A percentile compares a stretch with the other conserved stretches of the same genome.
These are phyloP conservation scores for Hippophae tibetana DNA, from an alignment of 306 rosid species.

Conservation along the genomic window DNA sequence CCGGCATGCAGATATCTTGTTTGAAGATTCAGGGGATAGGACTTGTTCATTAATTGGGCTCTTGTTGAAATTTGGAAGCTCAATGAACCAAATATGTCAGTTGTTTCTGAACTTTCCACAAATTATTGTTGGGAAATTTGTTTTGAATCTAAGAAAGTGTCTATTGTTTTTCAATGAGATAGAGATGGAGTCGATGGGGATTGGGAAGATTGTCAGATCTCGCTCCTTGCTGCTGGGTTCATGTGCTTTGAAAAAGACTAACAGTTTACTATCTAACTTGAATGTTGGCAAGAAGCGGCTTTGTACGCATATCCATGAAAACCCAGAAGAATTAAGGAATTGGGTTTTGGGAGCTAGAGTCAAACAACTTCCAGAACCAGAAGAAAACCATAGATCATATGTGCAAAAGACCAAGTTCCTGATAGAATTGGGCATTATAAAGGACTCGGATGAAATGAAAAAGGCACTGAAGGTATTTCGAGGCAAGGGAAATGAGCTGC, in stretches of 20 bases:
- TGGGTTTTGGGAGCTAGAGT: slow-evolving; percentile 48
- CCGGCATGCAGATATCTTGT: slow-evolving; percentile 39
- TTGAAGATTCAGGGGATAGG: slow-evolving; percentile 56
- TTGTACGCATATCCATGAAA: slow-evolving; percentile 35
- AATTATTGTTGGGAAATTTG: slow-evolving; percentile 32
- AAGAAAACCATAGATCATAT: slow-evolving; percentile 16
- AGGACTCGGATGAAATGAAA: slow-evolving; percentile 39
- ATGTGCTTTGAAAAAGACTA: slow-evolving; percentile 39
- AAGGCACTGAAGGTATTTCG: slow-evolving; percentile 34
- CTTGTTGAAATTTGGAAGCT: slow-evolving; percentile 48
- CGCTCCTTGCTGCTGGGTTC: slow-evolving; percentile 48
- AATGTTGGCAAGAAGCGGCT: slow-evolving; percentile 61
- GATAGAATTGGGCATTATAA: slow-evolving; percentile 45
- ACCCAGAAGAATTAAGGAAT: slow-evolving; percentile 50
- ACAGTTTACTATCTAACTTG: slow-evolving; percentile 36
- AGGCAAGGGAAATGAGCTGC: slow-evolving; percentile 73
- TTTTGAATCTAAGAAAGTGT: slow-evolving; percentile 45
- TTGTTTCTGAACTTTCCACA: slow-evolving; percentile 51
- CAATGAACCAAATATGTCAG: slow-evolving; percentile 29
- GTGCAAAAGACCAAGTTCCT: slow-evolving; percentile 42
- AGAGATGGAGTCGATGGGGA: slow-evolving; percentile 46
- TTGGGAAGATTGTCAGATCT: slow-evolving; percentile 41
- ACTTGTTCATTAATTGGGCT: slow-evolving; percentile 43
- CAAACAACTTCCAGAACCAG: slow-evolving; percentile 27
- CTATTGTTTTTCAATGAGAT: slow-evolving; percentile 38